These are phyloP conservation scores for Elongisporangium senticosum DNA, from an alignment of 352 stramenopile species.

Conservation along the genomic window DNA sequence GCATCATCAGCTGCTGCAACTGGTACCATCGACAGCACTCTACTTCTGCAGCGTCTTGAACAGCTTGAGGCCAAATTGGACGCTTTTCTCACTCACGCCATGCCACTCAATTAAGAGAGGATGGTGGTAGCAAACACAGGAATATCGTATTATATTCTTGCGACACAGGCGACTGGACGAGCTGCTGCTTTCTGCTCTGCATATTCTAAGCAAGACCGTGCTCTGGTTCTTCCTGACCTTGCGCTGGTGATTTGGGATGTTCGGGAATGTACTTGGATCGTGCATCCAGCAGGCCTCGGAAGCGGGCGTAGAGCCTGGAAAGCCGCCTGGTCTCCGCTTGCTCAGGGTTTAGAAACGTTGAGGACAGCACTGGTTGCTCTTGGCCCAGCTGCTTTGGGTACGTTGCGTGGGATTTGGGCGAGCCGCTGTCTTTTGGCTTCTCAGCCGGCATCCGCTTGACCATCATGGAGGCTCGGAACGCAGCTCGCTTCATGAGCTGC, in stretches of 20 bases:
- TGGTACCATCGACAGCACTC: neutral
- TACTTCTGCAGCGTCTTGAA: neutral
- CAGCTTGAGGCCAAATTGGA: neutral
- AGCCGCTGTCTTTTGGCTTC: neutral
- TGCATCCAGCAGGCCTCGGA: slow-evolving; percentile 52
- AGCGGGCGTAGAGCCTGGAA: slow-evolving; percentile 58
- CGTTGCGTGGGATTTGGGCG: neutral
- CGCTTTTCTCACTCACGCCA: neutral
- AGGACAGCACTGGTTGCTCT: slow-evolving; percentile 8
- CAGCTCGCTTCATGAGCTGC: slow-evolving; percentile 38
- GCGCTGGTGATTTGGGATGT: slow-evolving; percentile 2
- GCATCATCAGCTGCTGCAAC: neutral
- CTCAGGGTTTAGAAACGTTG: slow-evolving; percentile 36
- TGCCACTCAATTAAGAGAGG: neutral
- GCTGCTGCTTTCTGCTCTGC: too few relatives aligned
- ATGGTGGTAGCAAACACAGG: neutral
- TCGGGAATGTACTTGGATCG: slow-evolving; percentile 32
- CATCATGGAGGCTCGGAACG: slow-evolving; percentile 53
- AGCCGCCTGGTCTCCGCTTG: slow-evolving; percentile 46
- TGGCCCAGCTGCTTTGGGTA: neutral
- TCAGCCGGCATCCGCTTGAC: slow-evolving; percentile 10
- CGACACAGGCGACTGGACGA: neutral
- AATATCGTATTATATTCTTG: neutral
- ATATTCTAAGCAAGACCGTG: neutral
- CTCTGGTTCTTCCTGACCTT: slow-evolving; percentile 2